These are phyloP conservation scores for Pluteus cervinus DNA, from an alignment of 768 basidiomycete species.

Conservation along the genomic window DNA sequence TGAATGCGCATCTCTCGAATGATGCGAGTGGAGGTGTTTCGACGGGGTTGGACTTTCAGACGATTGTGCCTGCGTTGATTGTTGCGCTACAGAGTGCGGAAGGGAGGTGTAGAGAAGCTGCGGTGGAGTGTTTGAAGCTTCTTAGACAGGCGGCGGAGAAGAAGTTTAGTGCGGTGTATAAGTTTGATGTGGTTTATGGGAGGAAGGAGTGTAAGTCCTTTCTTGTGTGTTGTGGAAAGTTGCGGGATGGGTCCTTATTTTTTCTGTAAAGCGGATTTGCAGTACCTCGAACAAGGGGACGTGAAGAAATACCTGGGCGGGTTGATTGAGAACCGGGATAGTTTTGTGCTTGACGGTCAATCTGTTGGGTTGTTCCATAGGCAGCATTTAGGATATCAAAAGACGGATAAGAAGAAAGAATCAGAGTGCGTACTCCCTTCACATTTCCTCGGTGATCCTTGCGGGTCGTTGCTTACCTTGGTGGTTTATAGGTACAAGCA, in stretches of 20 bases:
- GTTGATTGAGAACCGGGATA: slow-evolving; percentile 44
- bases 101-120: slow-evolving; percentile 37
- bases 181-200: slow-evolving; percentile 71
- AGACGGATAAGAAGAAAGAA: slow-evolving; percentile 51
- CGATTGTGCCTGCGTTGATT: slow-evolving; percentile 64
- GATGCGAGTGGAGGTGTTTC: too few species aligned
- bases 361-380: slow-evolving; percentile 59
- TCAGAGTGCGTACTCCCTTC: slow-evolving; percentile 35
- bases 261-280: slow-evolving; percentile 35
- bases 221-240: slow-evolving; percentile 1
- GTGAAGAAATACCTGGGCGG: slow-evolving; percentile 50
- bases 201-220: slow-evolving; percentile 41
- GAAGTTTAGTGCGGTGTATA: slow-evolving; percentile 56
- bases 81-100: slow-evolving; percentile 49
- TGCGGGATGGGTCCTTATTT: slow-evolving; percentile 4
- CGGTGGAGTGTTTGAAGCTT: slow-evolving; percentile 49
- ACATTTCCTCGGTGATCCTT: neutral
- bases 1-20: slow-evolving; percentile 60
- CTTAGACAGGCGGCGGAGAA: slow-evolving; percentile 34
- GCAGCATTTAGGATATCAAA: slow-evolving; percentile 41
- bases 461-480: neutral
- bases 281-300: slow-evolving; percentile 67
- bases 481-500: slow-evolving; percentile 52
- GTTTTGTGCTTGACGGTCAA: slow-evolving; percentile 51
- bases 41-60: slow-evolving; percentile 73